Evolutionary conservation across 2,329 filamentous ascomycete species (phyloP).

Genomic region (Aspergillus clavatus): DNA sequence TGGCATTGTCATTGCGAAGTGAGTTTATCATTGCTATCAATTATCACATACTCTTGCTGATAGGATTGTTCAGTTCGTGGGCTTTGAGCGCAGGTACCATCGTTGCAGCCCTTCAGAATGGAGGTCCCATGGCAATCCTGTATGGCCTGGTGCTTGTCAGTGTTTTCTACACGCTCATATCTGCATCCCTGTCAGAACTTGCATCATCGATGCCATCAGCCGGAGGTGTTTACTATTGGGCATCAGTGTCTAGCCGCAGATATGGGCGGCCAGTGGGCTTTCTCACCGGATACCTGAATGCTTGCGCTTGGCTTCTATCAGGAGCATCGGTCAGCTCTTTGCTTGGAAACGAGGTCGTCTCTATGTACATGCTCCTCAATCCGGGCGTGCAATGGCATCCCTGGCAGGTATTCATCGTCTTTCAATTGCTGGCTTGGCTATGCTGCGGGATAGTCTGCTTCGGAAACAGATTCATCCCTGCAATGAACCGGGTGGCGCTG

Average conservation of each 20-base stretch:
- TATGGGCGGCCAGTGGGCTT: constrained; percentile 44
- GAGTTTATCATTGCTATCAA: constrained; percentile 1
- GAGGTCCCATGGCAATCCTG: constrained; percentile 55
- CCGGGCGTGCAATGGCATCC: constrained; percentile 20
- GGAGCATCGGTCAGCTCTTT: constrained; percentile 30
- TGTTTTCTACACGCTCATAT: constrained; percentile 51
- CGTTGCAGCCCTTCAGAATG: constrained; percentile 53
- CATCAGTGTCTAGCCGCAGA: constrained; percentile 47
- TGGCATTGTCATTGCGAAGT: constrained; percentile 50
- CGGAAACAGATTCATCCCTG: constrained; percentile 45
- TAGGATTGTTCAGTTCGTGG: constrained; percentile 50
- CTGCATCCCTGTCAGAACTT: constrained; percentile 52
- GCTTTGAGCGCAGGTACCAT: constrained; percentile 55
- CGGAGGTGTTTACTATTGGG: constrained; percentile 54
- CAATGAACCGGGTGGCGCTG: constrained; percentile 52
- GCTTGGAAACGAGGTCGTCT: constrained; percentile 28
- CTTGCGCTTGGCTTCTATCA: constrained; percentile 30
- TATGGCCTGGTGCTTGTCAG: constrained; percentile 51
- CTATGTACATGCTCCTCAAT: constrained; percentile 28
- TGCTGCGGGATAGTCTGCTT: constrained; percentile 49
- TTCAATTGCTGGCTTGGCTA: constrained; percentile 49
- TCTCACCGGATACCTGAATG: constrained; percentile 35
- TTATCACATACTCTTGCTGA: not conserved
- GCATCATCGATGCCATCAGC: constrained; percentile 55
- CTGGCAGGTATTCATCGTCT: constrained; percentile 31